Percentiles rank a stretch among this genome's conserved stretches.
Conservation (phyloP, 768 basidiomycete genomes). For the Tricholomella constricta region DNA sequence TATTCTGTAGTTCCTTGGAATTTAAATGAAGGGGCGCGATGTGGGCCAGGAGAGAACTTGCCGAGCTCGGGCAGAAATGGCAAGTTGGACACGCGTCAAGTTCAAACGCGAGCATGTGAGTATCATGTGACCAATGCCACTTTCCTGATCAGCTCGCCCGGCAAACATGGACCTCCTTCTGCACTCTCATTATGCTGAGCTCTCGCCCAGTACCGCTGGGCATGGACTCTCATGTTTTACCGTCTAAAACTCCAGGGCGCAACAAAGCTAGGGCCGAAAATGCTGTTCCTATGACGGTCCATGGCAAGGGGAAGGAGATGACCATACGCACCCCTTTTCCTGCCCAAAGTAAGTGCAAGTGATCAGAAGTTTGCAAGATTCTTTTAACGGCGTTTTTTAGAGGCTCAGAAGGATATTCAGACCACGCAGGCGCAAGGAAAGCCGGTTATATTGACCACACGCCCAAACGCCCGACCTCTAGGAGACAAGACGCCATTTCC, state of each 20-base stretch:
- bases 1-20: no score
- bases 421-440: conserved; percentile 25
- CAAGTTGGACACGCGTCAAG: no score
- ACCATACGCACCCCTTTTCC: conserved; percentile 39
- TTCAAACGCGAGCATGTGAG: background rate
- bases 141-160: no score
- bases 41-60: no score
- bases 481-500: conserved; percentile 78
- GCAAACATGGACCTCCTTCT: no score
- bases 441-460: conserved; percentile 21
- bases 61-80: no score
- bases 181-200: conserved; percentile 36
- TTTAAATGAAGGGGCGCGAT: no score
- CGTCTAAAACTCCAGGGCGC: conserved; percentile 60
- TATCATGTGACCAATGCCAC: background rate
- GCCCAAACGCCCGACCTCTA: conserved; percentile 48
- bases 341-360: conserved; percentile 30
- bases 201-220: conserved; percentile 34
- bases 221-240: conserved; percentile 31
- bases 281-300: conserved; percentile 42
- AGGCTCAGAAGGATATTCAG: conserved; percentile 19
- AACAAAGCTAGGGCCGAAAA: conserved; percentile 52
- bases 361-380: background rate
- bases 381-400: conserved; percentile 8
- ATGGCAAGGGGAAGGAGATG: conserved; percentile 46